Evolutionary conservation across 805 yeast genomes (phyloP).

Genomic region (Candida krabiensis): DNA sequence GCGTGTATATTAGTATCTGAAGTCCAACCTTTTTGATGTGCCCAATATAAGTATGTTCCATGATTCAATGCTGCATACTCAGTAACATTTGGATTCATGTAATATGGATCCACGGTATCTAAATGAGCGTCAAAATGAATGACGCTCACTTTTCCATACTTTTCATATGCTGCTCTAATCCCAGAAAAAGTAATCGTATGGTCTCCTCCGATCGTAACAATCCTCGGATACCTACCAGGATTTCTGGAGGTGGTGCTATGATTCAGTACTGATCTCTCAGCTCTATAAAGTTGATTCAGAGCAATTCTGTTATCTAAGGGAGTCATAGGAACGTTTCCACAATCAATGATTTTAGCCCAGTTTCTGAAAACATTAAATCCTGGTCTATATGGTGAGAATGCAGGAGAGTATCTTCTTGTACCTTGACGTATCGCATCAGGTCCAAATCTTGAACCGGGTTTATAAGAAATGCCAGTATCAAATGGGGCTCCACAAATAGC

Average conservation of each 20-base stretch:
- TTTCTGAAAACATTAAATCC: conserved; percentile 34
- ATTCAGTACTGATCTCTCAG: conserved; percentile 44
- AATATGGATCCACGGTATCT: conserved; percentile 68
- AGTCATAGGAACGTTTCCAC: conserved; percentile 58
- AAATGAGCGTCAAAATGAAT: conserved; percentile 67
- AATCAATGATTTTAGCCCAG: conserved; percentile 44
- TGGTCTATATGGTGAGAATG: conserved; percentile 37
- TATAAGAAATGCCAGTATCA: conserved; percentile 51
- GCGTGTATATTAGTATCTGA: conserved; percentile 50
- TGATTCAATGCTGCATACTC: conserved; percentile 55
- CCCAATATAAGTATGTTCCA: conserved; percentile 67
- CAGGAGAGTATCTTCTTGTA: conserved; percentile 43
- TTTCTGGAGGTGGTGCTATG: conserved; percentile 28
- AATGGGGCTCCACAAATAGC: conserved; percentile 59
- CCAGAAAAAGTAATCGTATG: conserved; percentile 57
- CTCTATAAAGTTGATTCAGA: conserved; percentile 52
- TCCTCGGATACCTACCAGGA: conserved; percentile 33
- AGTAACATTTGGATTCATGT: conserved; percentile 58
- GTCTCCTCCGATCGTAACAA: conserved; percentile 61
- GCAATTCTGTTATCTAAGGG: conserved; percentile 57
- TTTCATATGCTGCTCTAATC: conserved; percentile 50
- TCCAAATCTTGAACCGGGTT: conserved; percentile 59
- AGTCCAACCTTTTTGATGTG: conserved; percentile 60
- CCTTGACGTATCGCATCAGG: conserved; percentile 50
- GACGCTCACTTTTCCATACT: conserved; percentile 48